Conservation (phyloP, 1,284 basidiomycete genomes). For the Tylopilus sp. region DNA sequence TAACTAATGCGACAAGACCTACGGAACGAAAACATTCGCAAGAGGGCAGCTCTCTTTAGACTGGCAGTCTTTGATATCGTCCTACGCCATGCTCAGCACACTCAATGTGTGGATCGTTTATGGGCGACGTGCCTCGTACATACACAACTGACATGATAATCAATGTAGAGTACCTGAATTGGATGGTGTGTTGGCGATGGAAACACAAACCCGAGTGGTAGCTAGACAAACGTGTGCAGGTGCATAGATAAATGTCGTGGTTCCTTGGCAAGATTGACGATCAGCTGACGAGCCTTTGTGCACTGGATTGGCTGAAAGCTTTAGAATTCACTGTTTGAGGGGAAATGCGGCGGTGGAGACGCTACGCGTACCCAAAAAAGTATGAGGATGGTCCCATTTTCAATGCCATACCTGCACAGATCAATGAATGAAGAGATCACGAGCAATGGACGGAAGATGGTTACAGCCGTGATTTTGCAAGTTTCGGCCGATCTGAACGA, state of each 20-base stretch:
- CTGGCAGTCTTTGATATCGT: slow-evolving; percentile 20
- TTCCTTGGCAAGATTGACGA: slow-evolving; percentile 23
- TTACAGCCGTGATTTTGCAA: slow-evolving; percentile 22
- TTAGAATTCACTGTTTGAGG: slow-evolving; percentile 21
- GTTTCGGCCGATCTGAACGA: slow-evolving; percentile 29
- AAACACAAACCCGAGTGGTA: background rate
- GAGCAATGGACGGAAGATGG: background rate
- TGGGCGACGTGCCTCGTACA: slow-evolving; percentile 22
- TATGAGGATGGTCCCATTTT: slow-evolving; percentile 25
- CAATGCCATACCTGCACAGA: slow-evolving; percentile 25
- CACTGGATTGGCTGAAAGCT: slow-evolving; percentile 25
- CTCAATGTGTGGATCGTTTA: slow-evolving; percentile 23
- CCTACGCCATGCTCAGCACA: slow-evolving; percentile 24
- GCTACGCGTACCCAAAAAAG: slow-evolving; percentile 26
- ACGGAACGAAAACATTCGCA: slow-evolving; percentile 28
- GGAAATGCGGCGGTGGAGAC: slow-evolving; percentile 29
- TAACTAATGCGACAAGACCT: slow-evolving; percentile 3
- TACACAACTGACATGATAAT: slow-evolving; percentile 31
- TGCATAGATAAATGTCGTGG: slow-evolving; percentile 19
- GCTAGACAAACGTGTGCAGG: slow-evolving; percentile 21
- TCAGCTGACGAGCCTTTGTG: slow-evolving; percentile 21
- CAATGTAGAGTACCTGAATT: slow-evolving; percentile 25
- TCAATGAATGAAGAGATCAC: background rate
- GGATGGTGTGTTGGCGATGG: background rate
- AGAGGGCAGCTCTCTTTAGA: slow-evolving; percentile 25